Evolutionary conservation across 148 eudicot species (phyloP).

Genomic region (Fagopyrum esculentum): DNA sequence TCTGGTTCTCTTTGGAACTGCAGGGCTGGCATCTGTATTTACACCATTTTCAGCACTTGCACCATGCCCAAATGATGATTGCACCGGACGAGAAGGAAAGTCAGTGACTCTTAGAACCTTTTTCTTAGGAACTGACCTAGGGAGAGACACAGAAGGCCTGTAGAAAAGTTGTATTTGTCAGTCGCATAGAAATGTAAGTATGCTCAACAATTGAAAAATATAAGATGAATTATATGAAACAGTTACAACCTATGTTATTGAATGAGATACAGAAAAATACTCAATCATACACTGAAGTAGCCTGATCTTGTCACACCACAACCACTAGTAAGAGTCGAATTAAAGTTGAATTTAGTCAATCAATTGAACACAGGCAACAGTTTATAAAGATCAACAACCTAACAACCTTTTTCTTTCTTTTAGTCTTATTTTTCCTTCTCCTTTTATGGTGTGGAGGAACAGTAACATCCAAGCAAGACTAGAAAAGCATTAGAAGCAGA

Average conservation of each 20-base stretch:
- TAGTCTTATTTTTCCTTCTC: not conserved
- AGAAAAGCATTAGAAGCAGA: not conserved
- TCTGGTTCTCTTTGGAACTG: conserved; percentile 59
- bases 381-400: not conserved
- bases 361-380: too few species aligned
- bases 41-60: conserved; percentile 26
- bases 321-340: not conserved
- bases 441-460: not conserved
- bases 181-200: conserved; percentile 7
- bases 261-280: not conserved
- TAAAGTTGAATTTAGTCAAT: not conserved
- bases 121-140: conserved; percentile 25
- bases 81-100: conserved; percentile 16
- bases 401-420: too few species aligned
- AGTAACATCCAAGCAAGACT: not conserved
- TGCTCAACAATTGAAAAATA: not conserved
- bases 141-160: conserved; percentile 48
- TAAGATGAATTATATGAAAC: not conserved
- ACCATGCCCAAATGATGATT: conserved; percentile 27
- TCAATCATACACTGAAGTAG: not conserved
- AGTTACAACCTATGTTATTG: not conserved
- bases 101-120: conserved; percentile 19
- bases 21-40: conserved; percentile 23
- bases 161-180: conserved; percentile 11
- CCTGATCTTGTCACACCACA: not conserved